Percentiles rank a stretch among this genome's conserved stretches.
phyloP scores from a whole-genome alignment of 1,284 basidiomycete species.

The Heliocybe sulcata region DNA sequence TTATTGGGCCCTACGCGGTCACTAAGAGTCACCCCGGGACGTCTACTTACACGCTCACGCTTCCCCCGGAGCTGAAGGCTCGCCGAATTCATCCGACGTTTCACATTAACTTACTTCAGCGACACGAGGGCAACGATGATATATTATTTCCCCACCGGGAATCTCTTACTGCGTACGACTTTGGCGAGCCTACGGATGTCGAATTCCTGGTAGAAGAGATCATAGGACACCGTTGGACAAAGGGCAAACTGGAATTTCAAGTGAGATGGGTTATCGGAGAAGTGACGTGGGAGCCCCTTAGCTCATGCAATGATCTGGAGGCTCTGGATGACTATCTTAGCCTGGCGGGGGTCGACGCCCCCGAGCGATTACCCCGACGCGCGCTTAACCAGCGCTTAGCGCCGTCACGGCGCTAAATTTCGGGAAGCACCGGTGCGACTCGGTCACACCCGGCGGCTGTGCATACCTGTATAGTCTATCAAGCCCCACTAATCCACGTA shows the following conservation, averaged over 20 bases:
- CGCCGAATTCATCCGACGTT: slow-evolving; percentile 19
- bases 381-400: too few species aligned
- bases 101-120: slow-evolving; percentile 17
- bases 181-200: slow-evolving; percentile 13
- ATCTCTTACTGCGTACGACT: slow-evolving; percentile 15
- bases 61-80: slow-evolving; percentile 15
- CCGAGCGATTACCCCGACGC: too few species aligned
- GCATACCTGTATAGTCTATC: too few species aligned
- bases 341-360: too few species aligned
- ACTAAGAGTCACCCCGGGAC: slow-evolving; percentile 6
- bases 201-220: slow-evolving; percentile 17
- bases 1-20: slow-evolving; percentile 24
- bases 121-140: slow-evolving; percentile 18
- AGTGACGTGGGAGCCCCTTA: slow-evolving; percentile 9
- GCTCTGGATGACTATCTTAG: slow-evolving; percentile 21
- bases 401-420: too few species aligned
- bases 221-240: slow-evolving; percentile 12
- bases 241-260: slow-evolving; percentile 9
- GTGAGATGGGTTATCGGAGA: slow-evolving; percentile 14
- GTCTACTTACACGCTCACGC: slow-evolving; percentile 19
- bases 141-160: slow-evolving; percentile 18
- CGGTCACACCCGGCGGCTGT: too few species aligned
- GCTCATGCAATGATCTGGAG: slow-evolving; percentile 13
- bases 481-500: too few species aligned
- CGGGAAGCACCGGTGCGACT: too few species aligned